These are phyloP conservation scores for Scedosporium dehoogii DNA, from an alignment of 2,329 filamentous ascomycete genomes.

Conservation along the genomic window DNA sequence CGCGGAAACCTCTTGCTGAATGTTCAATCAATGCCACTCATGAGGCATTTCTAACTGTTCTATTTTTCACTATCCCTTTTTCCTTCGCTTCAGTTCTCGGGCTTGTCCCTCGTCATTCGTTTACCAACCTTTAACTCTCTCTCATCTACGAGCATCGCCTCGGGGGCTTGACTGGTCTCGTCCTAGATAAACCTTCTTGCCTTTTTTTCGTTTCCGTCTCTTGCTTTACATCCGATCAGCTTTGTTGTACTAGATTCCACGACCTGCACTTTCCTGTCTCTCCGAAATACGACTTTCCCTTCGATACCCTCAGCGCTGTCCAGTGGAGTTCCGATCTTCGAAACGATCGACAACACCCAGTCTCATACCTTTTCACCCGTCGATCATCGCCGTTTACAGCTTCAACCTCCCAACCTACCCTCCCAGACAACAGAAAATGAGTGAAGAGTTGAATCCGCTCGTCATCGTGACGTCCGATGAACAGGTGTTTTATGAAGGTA, in stretches of 20 bases:
- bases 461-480: conserved; percentile 12
- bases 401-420: background rate
- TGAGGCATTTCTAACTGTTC: background rate
- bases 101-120: conserved; percentile 10
- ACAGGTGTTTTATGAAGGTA: conserved; percentile 11
- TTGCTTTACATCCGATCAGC: conserved; percentile 9
- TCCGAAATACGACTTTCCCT: conserved; percentile 4
- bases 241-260: conserved; percentile 8
- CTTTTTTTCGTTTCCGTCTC: conserved; percentile 6
- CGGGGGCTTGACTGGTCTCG: conserved; percentile 9
- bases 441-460: conserved; percentile 8
- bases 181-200: conserved; percentile 6
- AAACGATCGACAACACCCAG: conserved; percentile 4
- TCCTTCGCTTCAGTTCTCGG: conserved; percentile 5
- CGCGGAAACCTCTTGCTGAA: background rate
- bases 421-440: conserved; percentile 3
- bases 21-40: background rate
- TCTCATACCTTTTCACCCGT: background rate
- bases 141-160: conserved; percentile 9
- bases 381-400: conserved; percentile 2
- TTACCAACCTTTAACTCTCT: conserved; percentile 11
- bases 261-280: conserved; percentile 2
- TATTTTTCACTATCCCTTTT: background rate
- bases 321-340: conserved; percentile 1
- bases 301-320: conserved; percentile 10